Conservation (phyloP, 495 filamentous ascomycete species). For the Amorphotheca resinae region DNA sequence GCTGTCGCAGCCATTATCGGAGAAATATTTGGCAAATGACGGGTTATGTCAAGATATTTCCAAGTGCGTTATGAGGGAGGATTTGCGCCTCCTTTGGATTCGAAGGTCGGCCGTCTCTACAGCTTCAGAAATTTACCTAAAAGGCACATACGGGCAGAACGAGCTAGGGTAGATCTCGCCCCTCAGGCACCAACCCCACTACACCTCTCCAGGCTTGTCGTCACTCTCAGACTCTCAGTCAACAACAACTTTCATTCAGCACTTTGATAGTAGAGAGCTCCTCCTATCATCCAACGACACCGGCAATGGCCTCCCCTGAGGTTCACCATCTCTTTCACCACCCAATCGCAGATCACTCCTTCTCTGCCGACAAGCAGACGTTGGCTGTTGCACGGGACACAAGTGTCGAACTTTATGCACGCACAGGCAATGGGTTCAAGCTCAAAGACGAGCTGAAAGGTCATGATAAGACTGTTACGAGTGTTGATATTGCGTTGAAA, state of each 20-base stretch:
- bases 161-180: background rate
- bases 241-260: constrained; percentile 6
- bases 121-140: background rate
- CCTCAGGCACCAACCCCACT: constrained; percentile 10
- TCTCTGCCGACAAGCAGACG: constrained; percentile 80
- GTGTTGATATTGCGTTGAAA: constrained; percentile 86
- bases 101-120: too few relatives aligned
- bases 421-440: constrained; percentile 61
- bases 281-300: constrained; percentile 62
- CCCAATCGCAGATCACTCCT: constrained; percentile 94
- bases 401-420: constrained; percentile 77
- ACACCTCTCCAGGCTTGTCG: background rate
- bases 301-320: constrained; percentile 67
- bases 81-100: too few relatives aligned
- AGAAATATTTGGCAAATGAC: background rate
- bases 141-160: background rate
- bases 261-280: constrained; percentile 93
- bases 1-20: background rate
- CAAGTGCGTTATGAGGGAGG: too few relatives aligned
- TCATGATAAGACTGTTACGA: constrained; percentile 92
- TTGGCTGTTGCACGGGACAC: constrained; percentile 87
- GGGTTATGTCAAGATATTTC: background rate
- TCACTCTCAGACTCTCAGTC: background rate
- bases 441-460: constrained; percentile 86
- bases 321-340: constrained; percentile 94